Percentiles rank a stretch among this genome's conserved stretches.
Conservation (phyloP, 164 flowering plant species). For the Vitis rupestris region DNA sequence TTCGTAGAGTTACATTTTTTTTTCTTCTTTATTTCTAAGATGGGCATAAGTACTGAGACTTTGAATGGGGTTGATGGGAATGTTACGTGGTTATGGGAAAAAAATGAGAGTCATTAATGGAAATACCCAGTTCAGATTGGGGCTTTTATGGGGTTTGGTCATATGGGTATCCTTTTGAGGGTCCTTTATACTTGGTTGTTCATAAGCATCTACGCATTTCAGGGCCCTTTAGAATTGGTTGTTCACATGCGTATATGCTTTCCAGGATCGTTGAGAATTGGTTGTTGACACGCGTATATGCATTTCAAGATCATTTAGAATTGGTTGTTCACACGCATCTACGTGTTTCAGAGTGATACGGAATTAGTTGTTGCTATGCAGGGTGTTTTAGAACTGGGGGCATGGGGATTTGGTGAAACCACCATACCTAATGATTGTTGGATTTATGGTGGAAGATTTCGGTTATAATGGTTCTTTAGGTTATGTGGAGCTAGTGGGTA, state of each 20-base stretch:
- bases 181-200: too few relatives aligned
- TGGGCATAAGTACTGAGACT: neutral
- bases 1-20: neutral
- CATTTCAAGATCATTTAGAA: neutral
- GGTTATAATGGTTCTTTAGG: neutral
- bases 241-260: too few relatives aligned
- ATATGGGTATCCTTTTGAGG: too few relatives aligned
- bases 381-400: neutral
- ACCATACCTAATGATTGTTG: conserved; percentile 5
- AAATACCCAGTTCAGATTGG: neutral
- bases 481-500: too few relatives aligned
- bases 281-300: neutral
- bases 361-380: neutral
- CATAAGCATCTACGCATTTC: too few relatives aligned
- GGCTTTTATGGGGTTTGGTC: conserved; percentile 5
- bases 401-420: conserved; percentile 6
- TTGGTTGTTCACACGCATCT: neutral
- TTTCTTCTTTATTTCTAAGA: neutral
- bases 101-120: conserved; percentile 1
- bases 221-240: too few relatives aligned
- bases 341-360: neutral
- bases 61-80: conserved; percentile 1
- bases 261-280: too few relatives aligned
- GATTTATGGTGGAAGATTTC: conserved; percentile 7
- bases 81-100: neutral